Conservation (phyloP, 805 yeast species). For the Teunomyces kruisii region DNA sequence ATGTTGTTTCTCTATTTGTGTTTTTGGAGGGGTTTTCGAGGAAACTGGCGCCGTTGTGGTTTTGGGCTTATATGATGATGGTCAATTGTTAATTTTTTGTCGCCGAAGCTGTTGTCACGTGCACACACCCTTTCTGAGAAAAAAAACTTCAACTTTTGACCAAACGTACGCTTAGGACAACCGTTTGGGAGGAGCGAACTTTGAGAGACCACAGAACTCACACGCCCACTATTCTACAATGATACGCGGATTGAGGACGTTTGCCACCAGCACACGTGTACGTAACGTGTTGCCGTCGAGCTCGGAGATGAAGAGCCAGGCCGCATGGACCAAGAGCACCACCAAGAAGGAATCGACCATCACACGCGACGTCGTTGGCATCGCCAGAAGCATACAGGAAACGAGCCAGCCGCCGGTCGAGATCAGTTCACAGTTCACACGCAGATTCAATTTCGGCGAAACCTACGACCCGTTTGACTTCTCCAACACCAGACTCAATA, state of each 20-base stretch:
- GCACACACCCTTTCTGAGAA: neutral
- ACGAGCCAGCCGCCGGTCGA: slow-evolving; percentile 33
- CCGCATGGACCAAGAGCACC: slow-evolving; percentile 25
- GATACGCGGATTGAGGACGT: slow-evolving; percentile 2
- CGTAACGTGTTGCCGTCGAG: slow-evolving; percentile 24
- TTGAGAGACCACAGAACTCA: no score
- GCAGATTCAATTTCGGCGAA: slow-evolving; percentile 48
- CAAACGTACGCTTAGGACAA: no score
- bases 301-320: slow-evolving; percentile 30
- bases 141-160: neutral
- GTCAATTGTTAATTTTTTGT: slow-evolving; percentile 2
- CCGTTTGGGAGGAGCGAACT: no score
- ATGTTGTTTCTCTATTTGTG: slow-evolving; percentile 24
- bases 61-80: neutral
- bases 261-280: neutral
- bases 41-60: neutral
- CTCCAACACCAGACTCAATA: slow-evolving; percentile 39
- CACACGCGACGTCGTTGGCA: slow-evolving; percentile 32
- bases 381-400: slow-evolving; percentile 33
- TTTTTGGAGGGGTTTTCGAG: neutral
- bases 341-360: slow-evolving; percentile 12
- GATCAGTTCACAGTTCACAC: slow-evolving; percentile 24
- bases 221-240: no score
- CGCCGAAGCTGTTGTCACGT: neutral
- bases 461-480: slow-evolving; percentile 48